Evolutionary conservation across 2,329 filamentous ascomycete species (phyloP).

Genomic region (Colletotrichum simmondsii): DNA sequence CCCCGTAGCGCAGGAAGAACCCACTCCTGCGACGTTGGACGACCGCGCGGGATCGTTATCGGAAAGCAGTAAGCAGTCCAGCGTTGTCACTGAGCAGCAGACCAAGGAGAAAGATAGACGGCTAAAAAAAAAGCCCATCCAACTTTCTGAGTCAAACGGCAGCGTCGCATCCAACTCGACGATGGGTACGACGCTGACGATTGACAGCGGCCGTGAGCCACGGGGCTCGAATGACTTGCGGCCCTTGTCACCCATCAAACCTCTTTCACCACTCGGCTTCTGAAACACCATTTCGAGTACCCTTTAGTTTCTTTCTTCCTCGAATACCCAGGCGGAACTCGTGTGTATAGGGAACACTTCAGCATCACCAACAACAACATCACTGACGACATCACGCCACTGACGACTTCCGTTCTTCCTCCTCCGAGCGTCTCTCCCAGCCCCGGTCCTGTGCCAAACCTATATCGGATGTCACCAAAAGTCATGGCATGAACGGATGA

Average conservation of each 20-base stretch:
- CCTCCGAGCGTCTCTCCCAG: neutral
- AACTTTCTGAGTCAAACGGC: conserved; percentile 53
- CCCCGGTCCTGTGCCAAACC: neutral
- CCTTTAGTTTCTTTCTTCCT: conserved; percentile 35
- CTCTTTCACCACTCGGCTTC: conserved; percentile 71
- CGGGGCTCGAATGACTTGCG: conserved; percentile 57
- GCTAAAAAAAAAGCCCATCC: conserved; percentile 57
- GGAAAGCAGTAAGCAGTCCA: conserved; percentile 69
- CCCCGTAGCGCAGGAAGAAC: conserved; percentile 31
- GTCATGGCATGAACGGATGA: neutral
- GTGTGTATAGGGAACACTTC: conserved; percentile 25
- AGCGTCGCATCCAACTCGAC: conserved; percentile 57
- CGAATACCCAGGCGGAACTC: conserved; percentile 33
- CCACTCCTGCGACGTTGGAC: conserved; percentile 40
- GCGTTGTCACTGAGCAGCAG: conserved; percentile 40
- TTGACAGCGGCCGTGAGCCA: conserved; percentile 53
- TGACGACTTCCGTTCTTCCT: conserved; percentile 41
- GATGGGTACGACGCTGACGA: conserved; percentile 58
- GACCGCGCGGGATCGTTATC: conserved; percentile 64
- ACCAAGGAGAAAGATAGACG: conserved; percentile 42
- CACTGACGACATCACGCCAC: conserved; percentile 48
- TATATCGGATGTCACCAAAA: neutral
- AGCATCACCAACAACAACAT: conserved; percentile 26
- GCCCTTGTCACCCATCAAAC: conserved; percentile 74
- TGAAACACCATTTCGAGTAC: conserved; percentile 40